A percentile compares a stretch with the other conserved stretches of the same genome.
Conservation (phyloP, 768 basidiomycete species). For the Strobilomyces confusus region DNA sequence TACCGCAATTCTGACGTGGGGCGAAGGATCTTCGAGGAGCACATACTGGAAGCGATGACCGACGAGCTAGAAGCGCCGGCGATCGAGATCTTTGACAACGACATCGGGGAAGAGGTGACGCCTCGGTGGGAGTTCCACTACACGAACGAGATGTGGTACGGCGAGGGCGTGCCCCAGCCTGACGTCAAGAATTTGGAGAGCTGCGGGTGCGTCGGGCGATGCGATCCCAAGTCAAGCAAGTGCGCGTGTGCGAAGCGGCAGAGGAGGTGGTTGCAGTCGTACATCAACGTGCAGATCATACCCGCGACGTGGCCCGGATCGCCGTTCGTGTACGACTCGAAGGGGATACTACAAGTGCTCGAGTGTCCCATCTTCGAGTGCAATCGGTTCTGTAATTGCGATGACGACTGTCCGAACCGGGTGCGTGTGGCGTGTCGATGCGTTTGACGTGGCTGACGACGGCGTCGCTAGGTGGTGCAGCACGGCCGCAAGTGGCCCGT, state of each 20-base stretch:
- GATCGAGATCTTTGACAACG: constrained; percentile 60
- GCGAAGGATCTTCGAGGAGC: constrained; percentile 56
- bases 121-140: constrained; percentile 89
- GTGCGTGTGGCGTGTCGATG: constrained; percentile 35
- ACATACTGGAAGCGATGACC: constrained; percentile 57
- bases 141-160: constrained; percentile 77
- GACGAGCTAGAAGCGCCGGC: constrained; percentile 69
- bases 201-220: constrained; percentile 73
- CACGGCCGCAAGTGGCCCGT: constrained; percentile 64
- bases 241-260: constrained; percentile 71
- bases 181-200: constrained; percentile 54
- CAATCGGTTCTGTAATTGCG: constrained; percentile 76
- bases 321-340: constrained; percentile 69
- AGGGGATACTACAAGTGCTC: constrained; percentile 46
- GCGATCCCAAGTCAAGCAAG: constrained; percentile 67
- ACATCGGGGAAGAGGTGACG: constrained; percentile 61
- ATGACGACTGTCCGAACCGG: constrained; percentile 76
- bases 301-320: constrained; percentile 34
- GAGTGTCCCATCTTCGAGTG: constrained; percentile 81
- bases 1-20: constrained; percentile 41
- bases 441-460: neutral
- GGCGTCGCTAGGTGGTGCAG: constrained; percentile 65
- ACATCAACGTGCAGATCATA: constrained; percentile 19
- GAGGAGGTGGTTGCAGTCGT: constrained; percentile 27
- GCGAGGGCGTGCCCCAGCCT: constrained; percentile 62